Conservation (phyloP, 495 filamentous ascomycete genomes). For the Evansstolkia leycettana region DNA sequence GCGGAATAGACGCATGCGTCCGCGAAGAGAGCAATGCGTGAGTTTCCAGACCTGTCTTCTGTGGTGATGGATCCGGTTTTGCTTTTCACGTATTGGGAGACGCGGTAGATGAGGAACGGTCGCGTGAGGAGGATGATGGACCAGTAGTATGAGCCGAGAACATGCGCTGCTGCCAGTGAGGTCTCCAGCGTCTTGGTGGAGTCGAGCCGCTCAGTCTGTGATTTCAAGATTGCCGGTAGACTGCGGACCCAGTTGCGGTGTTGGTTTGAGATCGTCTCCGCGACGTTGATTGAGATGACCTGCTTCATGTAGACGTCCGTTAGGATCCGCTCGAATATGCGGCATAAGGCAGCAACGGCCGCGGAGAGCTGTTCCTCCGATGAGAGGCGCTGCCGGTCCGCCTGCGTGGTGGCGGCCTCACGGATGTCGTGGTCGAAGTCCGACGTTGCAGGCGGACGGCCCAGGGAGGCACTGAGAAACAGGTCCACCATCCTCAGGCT, state of each 20-base stretch:
- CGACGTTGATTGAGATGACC: constrained; percentile 53
- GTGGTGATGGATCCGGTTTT: constrained; percentile 16
- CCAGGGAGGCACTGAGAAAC: constrained; percentile 47
- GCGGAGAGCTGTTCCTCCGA: constrained; percentile 22
- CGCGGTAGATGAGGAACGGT: constrained; percentile 53
- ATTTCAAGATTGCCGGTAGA: constrained; percentile 20
- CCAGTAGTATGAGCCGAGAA: constrained; percentile 59
- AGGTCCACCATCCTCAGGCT: constrained; percentile 48
- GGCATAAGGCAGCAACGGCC: constrained; percentile 34
- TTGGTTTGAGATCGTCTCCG: constrained; percentile 52
- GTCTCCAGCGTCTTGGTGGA: constrained; percentile 33
- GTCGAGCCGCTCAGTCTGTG: constrained; percentile 22
- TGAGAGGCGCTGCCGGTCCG: constrained; percentile 11
- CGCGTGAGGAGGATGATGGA: constrained; percentile 57
- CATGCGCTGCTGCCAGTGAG: constrained; percentile 52
- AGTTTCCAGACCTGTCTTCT: constrained; percentile 16
- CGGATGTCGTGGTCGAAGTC: constrained; percentile 45
- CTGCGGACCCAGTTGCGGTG: constrained; percentile 31
- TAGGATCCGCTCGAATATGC: constrained; percentile 54
- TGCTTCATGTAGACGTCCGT: constrained; percentile 56
- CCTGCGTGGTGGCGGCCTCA: constrained; percentile 11
- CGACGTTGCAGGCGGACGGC: constrained; percentile 45
- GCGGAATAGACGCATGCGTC: constrained; percentile 62
- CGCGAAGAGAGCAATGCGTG: constrained; percentile 49
- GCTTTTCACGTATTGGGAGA: constrained; percentile 32